Percentiles rank a stretch among this genome's conserved stretches.
Conservation (phyloP, 441 rosid genomes). For the Raphanus hybrid region DNA sequence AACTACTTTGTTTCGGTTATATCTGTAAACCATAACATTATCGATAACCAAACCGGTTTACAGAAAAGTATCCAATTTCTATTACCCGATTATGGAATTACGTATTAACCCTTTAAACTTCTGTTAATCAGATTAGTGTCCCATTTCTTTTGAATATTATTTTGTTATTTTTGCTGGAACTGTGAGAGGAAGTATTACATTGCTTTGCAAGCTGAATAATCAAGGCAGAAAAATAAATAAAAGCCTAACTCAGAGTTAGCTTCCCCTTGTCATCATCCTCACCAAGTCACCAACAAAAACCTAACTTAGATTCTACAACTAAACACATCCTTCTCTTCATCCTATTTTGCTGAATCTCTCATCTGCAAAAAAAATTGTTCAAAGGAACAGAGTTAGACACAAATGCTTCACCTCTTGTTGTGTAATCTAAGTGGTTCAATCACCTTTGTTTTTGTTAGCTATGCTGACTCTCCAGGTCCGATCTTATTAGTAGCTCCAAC, state of each 20-base stretch:
- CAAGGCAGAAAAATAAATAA: background rate
- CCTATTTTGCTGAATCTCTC: constrained; percentile 21
- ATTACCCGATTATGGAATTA: background rate
- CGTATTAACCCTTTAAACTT: background rate
- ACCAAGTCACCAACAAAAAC: background rate
- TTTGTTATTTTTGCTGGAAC: constrained; percentile 1
- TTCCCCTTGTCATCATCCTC: constrained; percentile 20
- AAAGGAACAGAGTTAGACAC: constrained; percentile 17
- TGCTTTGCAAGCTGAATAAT: constrained; percentile 21
- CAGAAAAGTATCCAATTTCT: background rate
- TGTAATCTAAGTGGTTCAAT: constrained; percentile 12
- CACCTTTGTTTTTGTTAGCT: constrained; percentile 33
- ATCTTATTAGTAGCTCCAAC: constrained; percentile 30
- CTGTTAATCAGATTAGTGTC: background rate
- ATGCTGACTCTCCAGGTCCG: constrained; percentile 33
- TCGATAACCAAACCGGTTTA: background rate
- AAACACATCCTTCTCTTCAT: constrained; percentile 32
- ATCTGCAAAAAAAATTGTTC: constrained; percentile 24
- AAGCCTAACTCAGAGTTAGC: constrained; percentile 31
- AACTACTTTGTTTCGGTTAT: constrained; percentile 7
- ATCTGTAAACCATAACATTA: background rate
- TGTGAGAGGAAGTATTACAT: constrained; percentile 23
- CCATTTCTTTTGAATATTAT: background rate
- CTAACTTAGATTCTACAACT: constrained; percentile 33
- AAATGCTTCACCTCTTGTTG: constrained; percentile 23